Percentiles rank a stretch among this genome's conserved stretches.
Evolutionary conservation across 1,139 yeast genomes (phyloP).

Genomic region (Lodderomyces theae): DNA sequence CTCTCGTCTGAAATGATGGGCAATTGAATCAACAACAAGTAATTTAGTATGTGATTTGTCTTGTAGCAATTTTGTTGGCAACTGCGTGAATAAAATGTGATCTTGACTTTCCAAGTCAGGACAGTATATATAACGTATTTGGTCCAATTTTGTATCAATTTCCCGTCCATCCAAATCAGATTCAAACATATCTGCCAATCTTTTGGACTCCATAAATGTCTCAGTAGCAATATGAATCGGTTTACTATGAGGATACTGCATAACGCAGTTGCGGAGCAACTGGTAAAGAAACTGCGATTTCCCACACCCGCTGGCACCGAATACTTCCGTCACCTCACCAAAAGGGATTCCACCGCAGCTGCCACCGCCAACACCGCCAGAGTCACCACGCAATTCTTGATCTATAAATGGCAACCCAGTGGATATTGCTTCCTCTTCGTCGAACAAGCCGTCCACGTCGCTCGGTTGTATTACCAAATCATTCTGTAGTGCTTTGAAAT

Average conservation of each 20-base stretch:
- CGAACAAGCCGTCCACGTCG: slow-evolving; percentile 12
- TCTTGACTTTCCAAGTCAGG: slow-evolving; percentile 71
- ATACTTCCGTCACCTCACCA: slow-evolving; percentile 71
- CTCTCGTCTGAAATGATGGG: slow-evolving; percentile 78
- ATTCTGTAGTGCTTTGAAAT: slow-evolving; percentile 17
- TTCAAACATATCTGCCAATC: slow-evolving; percentile 40
- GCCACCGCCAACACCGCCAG: too few relatives aligned
- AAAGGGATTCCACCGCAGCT: slow-evolving; percentile 78
- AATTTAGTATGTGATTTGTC: slow-evolving; percentile 44
- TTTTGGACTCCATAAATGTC: slow-evolving; percentile 61
- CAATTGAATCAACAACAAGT: slow-evolving; percentile 77
- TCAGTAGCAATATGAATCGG: slow-evolving; percentile 73
- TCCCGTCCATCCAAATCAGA: background rate
- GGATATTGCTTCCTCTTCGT: slow-evolving; percentile 35
- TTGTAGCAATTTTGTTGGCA: slow-evolving; percentile 54
- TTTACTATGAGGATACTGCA: slow-evolving; percentile 28
- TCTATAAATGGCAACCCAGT: slow-evolving; percentile 67
- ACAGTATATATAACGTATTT: slow-evolving; percentile 62
- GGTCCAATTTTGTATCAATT: slow-evolving; percentile 39
- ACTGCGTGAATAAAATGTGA: slow-evolving; percentile 67
- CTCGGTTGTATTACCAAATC: slow-evolving; percentile 8
- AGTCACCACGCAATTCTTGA: slow-evolving; percentile 50
- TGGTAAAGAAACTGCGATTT: slow-evolving; percentile 77
- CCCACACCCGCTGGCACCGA: slow-evolving; percentile 84
- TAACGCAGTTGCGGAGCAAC: slow-evolving; percentile 32